Conservation (phyloP, 2,329 filamentous ascomycete genomes). For the Penicillium sp. region DNA sequence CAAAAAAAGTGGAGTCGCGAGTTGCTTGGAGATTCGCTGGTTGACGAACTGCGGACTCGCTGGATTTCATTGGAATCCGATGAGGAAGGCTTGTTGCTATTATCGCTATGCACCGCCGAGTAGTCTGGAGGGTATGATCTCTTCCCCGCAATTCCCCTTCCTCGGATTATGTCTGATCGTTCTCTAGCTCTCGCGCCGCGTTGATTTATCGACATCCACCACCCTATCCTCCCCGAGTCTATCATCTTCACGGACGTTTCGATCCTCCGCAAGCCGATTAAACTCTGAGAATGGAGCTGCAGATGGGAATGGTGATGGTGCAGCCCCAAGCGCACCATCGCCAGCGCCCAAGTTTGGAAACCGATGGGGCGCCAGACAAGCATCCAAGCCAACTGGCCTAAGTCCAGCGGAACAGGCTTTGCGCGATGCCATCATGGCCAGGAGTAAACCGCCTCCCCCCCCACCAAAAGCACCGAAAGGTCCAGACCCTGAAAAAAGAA, state of each 20-base stretch:
- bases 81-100: slow-evolving; percentile 13
- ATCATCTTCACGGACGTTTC: slow-evolving; percentile 43
- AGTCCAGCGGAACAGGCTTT: slow-evolving; percentile 42
- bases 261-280: slow-evolving; percentile 35
- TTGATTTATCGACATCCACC: slow-evolving; percentile 44
- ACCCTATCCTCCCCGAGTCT: slow-evolving; percentile 31
- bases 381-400: slow-evolving; percentile 33
- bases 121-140: slow-evolving; percentile 40
- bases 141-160: background rate
- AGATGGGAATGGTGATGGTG: slow-evolving; percentile 31
- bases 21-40: background rate
- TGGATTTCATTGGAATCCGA: slow-evolving; percentile 6
- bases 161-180: background rate
- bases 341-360: slow-evolving; percentile 39
- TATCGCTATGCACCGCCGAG: slow-evolving; percentile 44
- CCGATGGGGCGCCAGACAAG: slow-evolving; percentile 30
- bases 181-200: slow-evolving; percentile 44
- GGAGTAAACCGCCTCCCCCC: slow-evolving; percentile 23
- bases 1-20: slow-evolving; percentile 20
- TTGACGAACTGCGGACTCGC: background rate
- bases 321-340: slow-evolving; percentile 18
- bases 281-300: slow-evolving; percentile 39
- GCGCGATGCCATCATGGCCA: slow-evolving; percentile 37
- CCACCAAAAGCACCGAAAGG: slow-evolving; percentile 10
- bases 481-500: background rate